Conservation (phyloP, 495 filamentous ascomycete genomes). For the Penicillium odoratum region DNA sequence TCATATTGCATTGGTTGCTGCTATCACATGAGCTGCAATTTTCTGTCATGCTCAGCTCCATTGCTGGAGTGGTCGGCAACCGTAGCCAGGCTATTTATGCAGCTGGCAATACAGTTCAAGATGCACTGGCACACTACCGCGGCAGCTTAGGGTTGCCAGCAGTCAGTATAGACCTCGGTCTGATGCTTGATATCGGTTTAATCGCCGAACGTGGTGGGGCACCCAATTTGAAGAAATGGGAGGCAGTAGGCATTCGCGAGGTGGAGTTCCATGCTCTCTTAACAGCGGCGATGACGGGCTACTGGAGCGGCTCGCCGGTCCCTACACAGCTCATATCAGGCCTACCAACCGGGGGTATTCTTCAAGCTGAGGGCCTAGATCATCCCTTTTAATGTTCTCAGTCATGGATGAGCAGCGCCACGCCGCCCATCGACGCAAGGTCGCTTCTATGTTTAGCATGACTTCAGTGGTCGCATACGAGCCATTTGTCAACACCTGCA, state of each 20-base stretch:
- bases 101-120: constrained; percentile 2
- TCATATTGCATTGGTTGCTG: not conserved
- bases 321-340: not conserved
- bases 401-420: too few relatives aligned
- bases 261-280: not conserved
- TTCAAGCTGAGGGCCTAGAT: not conserved
- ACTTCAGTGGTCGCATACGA: too few relatives aligned
- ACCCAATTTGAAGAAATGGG: not conserved
- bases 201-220: not conserved
- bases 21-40: not conserved
- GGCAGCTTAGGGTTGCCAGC: not conserved
- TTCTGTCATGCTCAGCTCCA: not conserved
- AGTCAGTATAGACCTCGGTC: not conserved
- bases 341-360: not conserved
- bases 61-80: not conserved
- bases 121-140: not conserved
- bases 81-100: not conserved
- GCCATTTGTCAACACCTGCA: too few relatives aligned
- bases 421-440: too few relatives aligned
- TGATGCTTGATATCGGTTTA: not conserved
- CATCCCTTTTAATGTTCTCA: not conserved
- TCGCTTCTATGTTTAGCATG: too few relatives aligned
- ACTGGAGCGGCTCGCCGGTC: not conserved
- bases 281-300: not conserved
- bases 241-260: not conserved